Conservation (phyloP, 2,329 filamentous ascomycete genomes). For the Pseudogymnoascus sp. region DNA sequence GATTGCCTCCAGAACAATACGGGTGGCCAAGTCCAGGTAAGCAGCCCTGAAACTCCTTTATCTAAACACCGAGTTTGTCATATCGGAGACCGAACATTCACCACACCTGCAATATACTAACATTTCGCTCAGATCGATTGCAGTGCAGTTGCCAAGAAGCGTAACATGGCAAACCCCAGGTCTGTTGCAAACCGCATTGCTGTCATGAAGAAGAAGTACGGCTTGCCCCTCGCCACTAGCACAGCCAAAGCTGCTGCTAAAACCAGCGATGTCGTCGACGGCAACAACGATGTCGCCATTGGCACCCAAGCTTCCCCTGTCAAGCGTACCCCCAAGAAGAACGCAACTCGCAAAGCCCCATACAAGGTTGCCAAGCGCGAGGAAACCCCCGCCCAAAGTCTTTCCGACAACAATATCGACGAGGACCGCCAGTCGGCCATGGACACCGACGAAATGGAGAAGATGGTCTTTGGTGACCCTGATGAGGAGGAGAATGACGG, state of each 20-base stretch:
- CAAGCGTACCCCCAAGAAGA: conserved; percentile 9
- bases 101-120: neutral
- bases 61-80: neutral
- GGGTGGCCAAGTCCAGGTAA: conserved; percentile 20
- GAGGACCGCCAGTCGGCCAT: neutral
- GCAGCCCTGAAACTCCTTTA: neutral
- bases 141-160: conserved; percentile 15
- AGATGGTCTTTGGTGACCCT: neutral
- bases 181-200: conserved; percentile 21
- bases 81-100: neutral
- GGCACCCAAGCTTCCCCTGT: neutral
- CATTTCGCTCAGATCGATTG: conserved; percentile 18
- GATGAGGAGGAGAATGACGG: neutral
- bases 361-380: conserved; percentile 12
- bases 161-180: conserved; percentile 17
- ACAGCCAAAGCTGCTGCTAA: neutral
- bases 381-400: neutral
- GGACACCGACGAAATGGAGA: neutral
- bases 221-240: conserved; percentile 15
- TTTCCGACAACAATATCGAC: neutral
- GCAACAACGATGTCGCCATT: conserved; percentile 3
- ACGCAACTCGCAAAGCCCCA: conserved; percentile 7
- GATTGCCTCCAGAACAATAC: conserved; percentile 20
- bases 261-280: neutral
- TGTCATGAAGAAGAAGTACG: conserved; percentile 23